These are phyloP conservation scores for Flaveria ramosissima DNA, from an alignment of 129 eudicot genomes.

Conservation along the genomic window DNA sequence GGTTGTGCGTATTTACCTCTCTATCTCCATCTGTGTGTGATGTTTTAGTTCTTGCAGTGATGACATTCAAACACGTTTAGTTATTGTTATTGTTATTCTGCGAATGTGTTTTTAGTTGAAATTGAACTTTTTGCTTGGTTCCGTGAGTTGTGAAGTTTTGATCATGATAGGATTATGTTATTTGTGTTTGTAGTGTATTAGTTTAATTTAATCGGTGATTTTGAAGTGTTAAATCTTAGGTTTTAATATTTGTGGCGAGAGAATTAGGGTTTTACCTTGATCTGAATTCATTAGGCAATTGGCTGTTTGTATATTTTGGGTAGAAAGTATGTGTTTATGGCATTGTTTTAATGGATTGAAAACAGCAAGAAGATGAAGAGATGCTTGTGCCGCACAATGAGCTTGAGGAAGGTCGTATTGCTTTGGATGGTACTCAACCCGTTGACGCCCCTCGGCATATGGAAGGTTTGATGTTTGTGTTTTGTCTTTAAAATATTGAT, in stretches of 20 bases:
- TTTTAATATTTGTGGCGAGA: not conserved
- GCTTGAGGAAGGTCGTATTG: constrained; percentile 35
- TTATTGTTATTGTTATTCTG: too few species aligned
- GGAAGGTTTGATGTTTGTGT: constrained; percentile 61
- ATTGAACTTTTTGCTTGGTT: too few species aligned
- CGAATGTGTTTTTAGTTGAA: too few species aligned
- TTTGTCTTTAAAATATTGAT: constrained; percentile 13
- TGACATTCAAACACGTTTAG: too few species aligned
- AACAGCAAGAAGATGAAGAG: constrained; percentile 88
- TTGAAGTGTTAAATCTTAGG: not conserved
- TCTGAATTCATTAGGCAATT: not conserved
- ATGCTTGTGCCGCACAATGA: constrained; percentile 87
- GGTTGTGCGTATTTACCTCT: not conserved
- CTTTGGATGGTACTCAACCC: constrained; percentile 54
- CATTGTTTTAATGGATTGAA: not conserved
- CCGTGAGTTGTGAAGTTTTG: not conserved
- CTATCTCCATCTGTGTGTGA: not conserved
- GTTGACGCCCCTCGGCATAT: constrained; percentile 58
- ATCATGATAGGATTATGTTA: constrained; percentile 51
- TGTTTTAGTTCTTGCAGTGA: not conserved
- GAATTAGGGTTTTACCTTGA: constrained; percentile 30
- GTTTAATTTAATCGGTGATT: constrained; percentile 18
- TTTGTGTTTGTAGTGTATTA: constrained; percentile 21
- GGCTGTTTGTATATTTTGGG: not conserved
- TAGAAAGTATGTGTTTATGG: constrained; percentile 5